These are phyloP conservation scores for Boletus subparvulus DNA, from an alignment of 768 basidiomycete genomes.

Conservation along the genomic window DNA sequence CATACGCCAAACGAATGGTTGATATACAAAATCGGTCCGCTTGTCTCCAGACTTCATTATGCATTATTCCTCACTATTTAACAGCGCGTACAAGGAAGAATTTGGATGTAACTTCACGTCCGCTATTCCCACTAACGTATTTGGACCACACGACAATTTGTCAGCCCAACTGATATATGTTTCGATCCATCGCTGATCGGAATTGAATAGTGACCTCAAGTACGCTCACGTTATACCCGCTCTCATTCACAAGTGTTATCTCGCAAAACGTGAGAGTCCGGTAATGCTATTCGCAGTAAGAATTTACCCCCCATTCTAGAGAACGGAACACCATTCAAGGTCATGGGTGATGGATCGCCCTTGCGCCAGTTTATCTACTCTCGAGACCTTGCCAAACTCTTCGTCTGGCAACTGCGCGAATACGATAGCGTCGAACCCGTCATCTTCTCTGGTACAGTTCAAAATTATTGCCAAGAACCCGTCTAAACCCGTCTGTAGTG, in stretches of 20 bases:
- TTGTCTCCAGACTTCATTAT: background rate
- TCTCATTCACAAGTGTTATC: conserved; percentile 88
- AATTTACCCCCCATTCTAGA: conserved; percentile 45
- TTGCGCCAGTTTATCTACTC: conserved; percentile 98
- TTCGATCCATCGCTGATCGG: conserved; percentile 1
- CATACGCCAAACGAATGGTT: conserved; percentile 93
- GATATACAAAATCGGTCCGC: conserved; percentile 92
- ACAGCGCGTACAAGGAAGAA: conserved; percentile 92
- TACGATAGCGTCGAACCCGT: conserved; percentile 92
- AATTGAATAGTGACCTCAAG: conserved; percentile 68
- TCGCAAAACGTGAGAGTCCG: conserved; percentile 71
- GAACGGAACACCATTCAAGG: conserved; percentile 76
- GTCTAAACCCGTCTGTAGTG: conserved; percentile 43
- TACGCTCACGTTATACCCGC: conserved; percentile 94
- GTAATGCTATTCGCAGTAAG: background rate
- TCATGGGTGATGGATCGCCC: conserved; percentile 89
- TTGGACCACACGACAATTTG: conserved; percentile 95
- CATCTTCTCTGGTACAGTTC: conserved; percentile 74
- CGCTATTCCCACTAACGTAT: conserved; percentile 97
- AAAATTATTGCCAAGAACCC: background rate
- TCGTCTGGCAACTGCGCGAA: conserved; percentile 89
- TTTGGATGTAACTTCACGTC: conserved; percentile 96
- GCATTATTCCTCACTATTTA: background rate
- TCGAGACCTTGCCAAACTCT: conserved; percentile 90
- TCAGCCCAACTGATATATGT: conserved; percentile 31